Percentiles rank a stretch among this genome's conserved stretches.
These are phyloP conservation scores for Alternaria burnsii DNA, from an alignment of 2,329 filamentous ascomycete species.

Conservation along the genomic window DNA sequence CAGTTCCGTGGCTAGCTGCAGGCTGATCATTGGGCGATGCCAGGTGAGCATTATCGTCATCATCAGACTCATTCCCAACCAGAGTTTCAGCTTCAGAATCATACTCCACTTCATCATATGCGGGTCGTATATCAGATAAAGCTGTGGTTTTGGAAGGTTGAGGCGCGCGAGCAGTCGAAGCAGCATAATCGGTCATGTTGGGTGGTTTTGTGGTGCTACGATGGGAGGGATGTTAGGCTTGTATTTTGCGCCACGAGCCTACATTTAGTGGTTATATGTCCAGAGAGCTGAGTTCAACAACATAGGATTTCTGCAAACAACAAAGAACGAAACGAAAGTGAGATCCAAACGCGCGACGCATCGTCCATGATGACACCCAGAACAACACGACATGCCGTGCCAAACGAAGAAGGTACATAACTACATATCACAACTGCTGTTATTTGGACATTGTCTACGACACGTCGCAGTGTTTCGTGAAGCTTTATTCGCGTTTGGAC, in stretches of 20 bases:
- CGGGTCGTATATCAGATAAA: conserved; percentile 15
- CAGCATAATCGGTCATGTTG: background rate
- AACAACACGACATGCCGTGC: background rate
- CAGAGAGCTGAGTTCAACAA: background rate
- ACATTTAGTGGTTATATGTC: background rate
- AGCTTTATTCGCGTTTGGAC: background rate
- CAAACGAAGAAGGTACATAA: background rate
- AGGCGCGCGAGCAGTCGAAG: background rate
- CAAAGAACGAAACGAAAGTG: background rate
- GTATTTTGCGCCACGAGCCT: background rate
- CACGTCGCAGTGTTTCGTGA: background rate
- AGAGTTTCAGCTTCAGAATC: conserved; percentile 12
- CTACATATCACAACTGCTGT: background rate
- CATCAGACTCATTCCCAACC: conserved; percentile 13
- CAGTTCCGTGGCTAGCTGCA: conserved; percentile 7
- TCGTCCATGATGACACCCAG: background rate
- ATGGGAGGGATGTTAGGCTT: background rate
- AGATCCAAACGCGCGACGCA: background rate
- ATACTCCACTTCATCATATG: conserved; percentile 2
- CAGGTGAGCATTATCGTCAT: conserved; percentile 5
- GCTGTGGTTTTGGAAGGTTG: background rate
- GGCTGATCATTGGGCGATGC: conserved; percentile 1
- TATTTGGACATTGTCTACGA: background rate
- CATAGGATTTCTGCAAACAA: background rate
- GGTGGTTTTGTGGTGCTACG: background rate